These are phyloP conservation scores for Rosellinia necatrix DNA, from an alignment of 2,329 filamentous ascomycete species.

Conservation along the genomic window DNA sequence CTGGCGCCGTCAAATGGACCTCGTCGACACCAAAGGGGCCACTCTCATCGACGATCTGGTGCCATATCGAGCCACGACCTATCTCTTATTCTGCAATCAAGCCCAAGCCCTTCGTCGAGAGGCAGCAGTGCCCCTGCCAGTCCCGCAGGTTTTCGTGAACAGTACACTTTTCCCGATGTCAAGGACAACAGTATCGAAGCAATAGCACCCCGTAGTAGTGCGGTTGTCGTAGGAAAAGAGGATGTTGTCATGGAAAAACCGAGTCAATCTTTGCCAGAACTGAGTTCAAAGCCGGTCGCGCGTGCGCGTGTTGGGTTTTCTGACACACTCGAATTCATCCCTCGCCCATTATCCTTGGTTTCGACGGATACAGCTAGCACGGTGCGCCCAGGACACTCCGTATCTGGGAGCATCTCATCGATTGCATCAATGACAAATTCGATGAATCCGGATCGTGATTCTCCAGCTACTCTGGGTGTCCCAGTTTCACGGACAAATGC, in stretches of 20 bases:
- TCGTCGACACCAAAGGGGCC: conserved; percentile 62
- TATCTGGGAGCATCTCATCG: conserved; percentile 81
- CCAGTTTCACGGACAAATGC: conserved; percentile 48
- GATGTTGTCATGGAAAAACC: conserved; percentile 27
- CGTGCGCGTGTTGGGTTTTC: conserved; percentile 80
- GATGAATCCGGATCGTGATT: conserved; percentile 48
- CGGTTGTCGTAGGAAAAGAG: conserved; percentile 35
- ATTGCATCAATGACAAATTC: conserved; percentile 65
- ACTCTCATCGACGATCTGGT: conserved; percentile 79
- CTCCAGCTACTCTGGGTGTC: conserved; percentile 44
- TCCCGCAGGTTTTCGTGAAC: conserved; percentile 54
- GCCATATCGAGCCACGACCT: conserved; percentile 86
- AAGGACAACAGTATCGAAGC: conserved; percentile 21
- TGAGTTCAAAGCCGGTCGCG: conserved; percentile 42
- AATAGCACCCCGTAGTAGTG: conserved; percentile 22
- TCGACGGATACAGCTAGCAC: conserved; percentile 85
- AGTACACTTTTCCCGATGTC: conserved; percentile 32
- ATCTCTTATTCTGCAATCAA: conserved; percentile 66
- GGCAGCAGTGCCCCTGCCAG: conserved; percentile 69
- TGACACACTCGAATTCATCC: conserved; percentile 82
- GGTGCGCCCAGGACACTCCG: conserved; percentile 69
- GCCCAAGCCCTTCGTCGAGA: conserved; percentile 52
- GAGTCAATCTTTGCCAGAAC: conserved; percentile 35
- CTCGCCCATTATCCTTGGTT: conserved; percentile 79
- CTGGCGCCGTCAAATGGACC: conserved; percentile 56